These are phyloP conservation scores for Termitomyces sp. DNA, from an alignment of 768 basidiomycete genomes.

Conservation along the genomic window DNA sequence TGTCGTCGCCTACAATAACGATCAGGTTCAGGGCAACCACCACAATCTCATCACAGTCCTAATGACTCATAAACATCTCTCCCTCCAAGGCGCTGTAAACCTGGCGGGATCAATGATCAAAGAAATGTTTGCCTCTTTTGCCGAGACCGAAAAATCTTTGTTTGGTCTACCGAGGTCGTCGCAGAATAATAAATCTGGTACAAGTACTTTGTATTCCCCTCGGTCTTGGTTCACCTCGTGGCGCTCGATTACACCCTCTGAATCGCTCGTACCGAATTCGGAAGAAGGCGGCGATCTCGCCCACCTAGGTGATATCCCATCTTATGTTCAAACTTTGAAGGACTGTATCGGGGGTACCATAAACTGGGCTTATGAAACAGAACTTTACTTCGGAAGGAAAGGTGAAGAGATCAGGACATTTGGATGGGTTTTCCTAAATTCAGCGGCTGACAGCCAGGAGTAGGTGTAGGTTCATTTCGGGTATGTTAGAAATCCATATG, in stretches of 20 bases:
- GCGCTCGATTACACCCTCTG: slow-evolving; percentile 7
- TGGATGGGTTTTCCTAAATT: slow-evolving; percentile 58
- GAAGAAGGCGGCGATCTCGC: slow-evolving; percentile 16
- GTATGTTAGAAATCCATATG: neutral
- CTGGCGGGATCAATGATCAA: slow-evolving; percentile 38
- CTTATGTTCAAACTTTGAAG: slow-evolving; percentile 50
- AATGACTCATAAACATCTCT: slow-evolving; percentile 39
- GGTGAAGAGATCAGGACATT: slow-evolving; percentile 57
- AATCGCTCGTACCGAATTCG: slow-evolving; percentile 3
- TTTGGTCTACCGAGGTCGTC: slow-evolving; percentile 17
- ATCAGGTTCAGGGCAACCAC: slow-evolving; percentile 34
- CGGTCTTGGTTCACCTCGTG: slow-evolving; percentile 19
- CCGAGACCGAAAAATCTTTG: slow-evolving; percentile 24
- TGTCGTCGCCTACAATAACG: slow-evolving; percentile 52
- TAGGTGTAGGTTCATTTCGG: neutral
- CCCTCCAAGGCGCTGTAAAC: slow-evolving; percentile 51
- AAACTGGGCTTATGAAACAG: slow-evolving; percentile 67
- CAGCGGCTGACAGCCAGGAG: slow-evolving; percentile 8
- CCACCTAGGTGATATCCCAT: slow-evolving; percentile 15
- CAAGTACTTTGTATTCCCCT: slow-evolving; percentile 15
- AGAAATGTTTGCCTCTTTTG: slow-evolving; percentile 35
- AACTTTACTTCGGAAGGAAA: slow-evolving; percentile 56
- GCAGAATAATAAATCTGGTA: slow-evolving; percentile 15
- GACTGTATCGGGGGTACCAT: slow-evolving; percentile 57
- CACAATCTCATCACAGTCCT: slow-evolving; percentile 52